Conservation (phyloP, 208 protist genomes). For the Crithidia bombi region DNA sequence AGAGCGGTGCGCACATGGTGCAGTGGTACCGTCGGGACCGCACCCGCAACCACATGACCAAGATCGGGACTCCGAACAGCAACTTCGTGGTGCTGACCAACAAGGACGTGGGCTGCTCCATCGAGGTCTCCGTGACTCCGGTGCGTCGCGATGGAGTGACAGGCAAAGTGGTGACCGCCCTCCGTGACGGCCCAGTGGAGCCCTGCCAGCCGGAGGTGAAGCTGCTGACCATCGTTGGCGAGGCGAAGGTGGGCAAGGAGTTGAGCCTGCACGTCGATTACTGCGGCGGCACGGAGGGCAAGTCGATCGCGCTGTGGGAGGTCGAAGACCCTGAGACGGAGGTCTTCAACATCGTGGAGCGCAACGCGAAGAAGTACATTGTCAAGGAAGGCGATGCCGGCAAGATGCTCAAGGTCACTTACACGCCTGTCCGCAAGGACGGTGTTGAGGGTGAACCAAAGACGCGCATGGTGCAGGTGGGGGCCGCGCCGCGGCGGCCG, state of each 20-base stretch:
- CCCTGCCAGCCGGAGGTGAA: slow-evolving; percentile 65
- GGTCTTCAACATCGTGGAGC: slow-evolving; percentile 56
- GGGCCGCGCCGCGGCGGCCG: slow-evolving; percentile 24
- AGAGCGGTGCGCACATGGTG: slow-evolving; percentile 79
- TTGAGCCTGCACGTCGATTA: slow-evolving; percentile 77
- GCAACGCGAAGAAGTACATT: slow-evolving; percentile 56
- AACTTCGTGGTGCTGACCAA: slow-evolving; percentile 59
- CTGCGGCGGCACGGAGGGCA: slow-evolving; percentile 71
- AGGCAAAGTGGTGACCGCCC: slow-evolving; percentile 64
- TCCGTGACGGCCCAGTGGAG: slow-evolving; percentile 48
- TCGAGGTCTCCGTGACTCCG: slow-evolving; percentile 87
- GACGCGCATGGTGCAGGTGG: slow-evolving; percentile 62
- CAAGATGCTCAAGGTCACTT: slow-evolving; percentile 81
- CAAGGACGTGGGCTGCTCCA: slow-evolving; percentile 85
- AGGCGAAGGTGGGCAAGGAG: slow-evolving; percentile 61
- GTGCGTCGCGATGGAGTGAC: slow-evolving; percentile 81
- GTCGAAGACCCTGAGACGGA: slow-evolving; percentile 68
- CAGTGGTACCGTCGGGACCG: slow-evolving; percentile 90
- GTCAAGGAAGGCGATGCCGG: slow-evolving; percentile 68
- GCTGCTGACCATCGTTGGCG: slow-evolving; percentile 69
- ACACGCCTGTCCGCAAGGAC: slow-evolving; percentile 85
- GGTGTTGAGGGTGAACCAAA: slow-evolving; percentile 69
- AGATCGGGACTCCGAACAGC: slow-evolving; percentile 79
- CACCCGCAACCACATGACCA: slow-evolving; percentile 44
- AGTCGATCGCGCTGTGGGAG: slow-evolving; percentile 75